These are phyloP conservation scores for Caloboletus inedulis DNA, from an alignment of 1,284 basidiomycete genomes.

Conservation along the genomic window DNA sequence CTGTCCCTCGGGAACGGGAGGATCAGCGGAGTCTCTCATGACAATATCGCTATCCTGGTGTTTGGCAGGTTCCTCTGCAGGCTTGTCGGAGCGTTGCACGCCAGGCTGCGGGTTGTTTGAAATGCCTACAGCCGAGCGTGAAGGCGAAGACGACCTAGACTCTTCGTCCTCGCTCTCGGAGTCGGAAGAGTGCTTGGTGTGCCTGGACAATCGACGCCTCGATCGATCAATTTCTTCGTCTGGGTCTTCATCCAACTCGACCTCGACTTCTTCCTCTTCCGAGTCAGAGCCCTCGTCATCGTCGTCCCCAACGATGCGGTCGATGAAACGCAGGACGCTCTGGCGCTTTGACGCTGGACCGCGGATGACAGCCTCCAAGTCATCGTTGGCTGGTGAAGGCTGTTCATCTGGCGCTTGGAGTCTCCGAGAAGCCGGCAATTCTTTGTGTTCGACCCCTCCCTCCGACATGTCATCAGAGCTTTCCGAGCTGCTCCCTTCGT, in stretches of 20 bases:
- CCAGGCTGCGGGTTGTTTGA: background rate
- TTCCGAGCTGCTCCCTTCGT: slow-evolving; percentile 37
- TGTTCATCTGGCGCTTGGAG: slow-evolving; percentile 1
- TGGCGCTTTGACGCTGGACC: slow-evolving; percentile 37
- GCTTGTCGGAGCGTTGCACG: background rate
- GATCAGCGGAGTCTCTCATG: slow-evolving; percentile 6
- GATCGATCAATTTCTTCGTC: slow-evolving; percentile 15
- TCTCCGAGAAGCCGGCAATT: background rate
- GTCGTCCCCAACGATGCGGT: slow-evolving; percentile 12
- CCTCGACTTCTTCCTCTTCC: slow-evolving; percentile 29
- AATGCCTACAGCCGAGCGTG: background rate
- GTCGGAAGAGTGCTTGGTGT: slow-evolving; percentile 22
- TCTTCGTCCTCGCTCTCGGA: slow-evolving; percentile 23
- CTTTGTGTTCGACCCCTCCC: slow-evolving; percentile 7
- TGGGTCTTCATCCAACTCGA: slow-evolving; percentile 31
- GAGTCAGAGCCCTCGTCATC: slow-evolving; percentile 21
- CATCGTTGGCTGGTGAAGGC: slow-evolving; percentile 30
- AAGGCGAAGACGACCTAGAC: slow-evolving; percentile 13
- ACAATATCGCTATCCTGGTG: slow-evolving; percentile 1
- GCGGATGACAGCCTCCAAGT: slow-evolving; percentile 47
- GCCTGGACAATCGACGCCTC: slow-evolving; percentile 7
- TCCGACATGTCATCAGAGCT: slow-evolving; percentile 26
- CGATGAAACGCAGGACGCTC: slow-evolving; percentile 18
- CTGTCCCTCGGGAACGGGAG: background rate
- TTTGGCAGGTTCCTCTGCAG: background rate